Base-by-base conservation (phyloP, 2,329 filamentous ascomycete species). In the Pleomassaria siparia region DNA sequence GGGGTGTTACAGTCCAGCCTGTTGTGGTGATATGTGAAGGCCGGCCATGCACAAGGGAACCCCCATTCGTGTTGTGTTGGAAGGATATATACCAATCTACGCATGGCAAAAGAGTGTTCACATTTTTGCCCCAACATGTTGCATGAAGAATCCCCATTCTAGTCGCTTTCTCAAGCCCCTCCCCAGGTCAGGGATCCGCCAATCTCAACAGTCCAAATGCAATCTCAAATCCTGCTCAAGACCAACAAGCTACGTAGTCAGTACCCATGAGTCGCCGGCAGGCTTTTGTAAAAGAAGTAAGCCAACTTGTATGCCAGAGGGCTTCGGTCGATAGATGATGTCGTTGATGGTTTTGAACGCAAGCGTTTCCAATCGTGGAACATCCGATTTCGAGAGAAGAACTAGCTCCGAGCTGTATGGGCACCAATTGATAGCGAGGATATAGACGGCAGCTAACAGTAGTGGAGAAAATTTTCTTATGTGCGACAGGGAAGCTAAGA, bases 91-190 rank as follows among this genome's bases (percentile, higher is more conserved):
- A n/a, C n/a, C n/a, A n/a, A n/a, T n/a, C n/a, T n/a, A n/a, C n/a
- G n/a, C n/a, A n/a, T n/a, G n/a, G n/a, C n/a, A n/a, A n/a, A n/a
- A n/a, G n/a, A n/a, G n/a, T n/a, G n/a, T n/a, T n/a, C n/a, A n/a
- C n/a, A n/a, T n/a, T n/a, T n/a, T n/a, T n/a, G n/a, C n/a, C n/a
- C n/a, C n/a, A n/a, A n/a, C n/a, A 53, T 87, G 84, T 59, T 86
- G 83, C 74, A 85, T 82, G 52, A 79, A 86, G 0, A 85, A 65
- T 2, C 79, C 83, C 84, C 84, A 87, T 0, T 80, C 82, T 0
- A 87, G 68, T 12, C 84, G 72, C 56, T 81, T 80, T 12, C 84
- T 73, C 15, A 86, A 69, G 0, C 82, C 80, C 44, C 81, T 77
- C 57, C 87, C 84, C 82, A 83, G 86, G 0, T 72, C 67, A 1